phyloP scores from a whole-genome alignment of 306 rosid genomes.

The Datisca glomerata region DNA sequence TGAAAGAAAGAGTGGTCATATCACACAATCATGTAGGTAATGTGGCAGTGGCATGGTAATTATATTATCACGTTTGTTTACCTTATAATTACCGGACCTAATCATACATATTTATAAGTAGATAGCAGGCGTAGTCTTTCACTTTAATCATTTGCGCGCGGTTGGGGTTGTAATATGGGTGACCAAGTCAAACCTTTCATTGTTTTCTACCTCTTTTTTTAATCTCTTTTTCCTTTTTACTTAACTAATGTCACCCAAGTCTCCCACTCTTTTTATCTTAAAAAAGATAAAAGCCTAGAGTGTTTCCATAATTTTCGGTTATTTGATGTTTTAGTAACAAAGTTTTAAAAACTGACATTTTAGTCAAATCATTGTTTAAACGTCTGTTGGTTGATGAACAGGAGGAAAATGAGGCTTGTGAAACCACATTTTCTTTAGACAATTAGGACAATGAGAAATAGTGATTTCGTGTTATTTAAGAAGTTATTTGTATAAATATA shows the following conservation, averaged over 20 bases:
- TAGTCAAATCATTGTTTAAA: too few relatives aligned
- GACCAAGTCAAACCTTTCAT: not conserved
- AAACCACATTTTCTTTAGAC: too few relatives aligned
- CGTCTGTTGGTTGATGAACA: too few relatives aligned
- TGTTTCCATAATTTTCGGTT: not conserved
- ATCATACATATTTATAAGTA: not conserved
- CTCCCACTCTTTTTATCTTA: not conserved
- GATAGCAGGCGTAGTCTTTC: not conserved
- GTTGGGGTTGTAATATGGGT: not conserved
- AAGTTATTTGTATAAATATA: too few relatives aligned
- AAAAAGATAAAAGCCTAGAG: not conserved
- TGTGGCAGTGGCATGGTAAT: slow-evolving; percentile 3
- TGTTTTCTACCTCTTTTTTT: not conserved
- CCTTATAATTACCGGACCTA: not conserved
- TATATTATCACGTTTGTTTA: slow-evolving; percentile 6
- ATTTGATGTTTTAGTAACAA: not conserved
- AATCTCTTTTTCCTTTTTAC: not conserved
- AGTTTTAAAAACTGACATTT: too few relatives aligned
- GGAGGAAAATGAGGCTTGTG: too few relatives aligned
- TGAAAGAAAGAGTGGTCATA: not conserved
- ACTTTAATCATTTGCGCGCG: slow-evolving; percentile 3
- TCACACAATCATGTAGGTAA: not conserved
- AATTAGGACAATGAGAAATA: too few relatives aligned
- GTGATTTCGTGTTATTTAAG: too few relatives aligned
- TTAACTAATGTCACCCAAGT: not conserved